Percentiles rank a stretch among this genome's conserved stretches.
phyloP scores from a whole-genome alignment of 768 basidiomycete genomes.

The Hypholoma fasciculare region DNA sequence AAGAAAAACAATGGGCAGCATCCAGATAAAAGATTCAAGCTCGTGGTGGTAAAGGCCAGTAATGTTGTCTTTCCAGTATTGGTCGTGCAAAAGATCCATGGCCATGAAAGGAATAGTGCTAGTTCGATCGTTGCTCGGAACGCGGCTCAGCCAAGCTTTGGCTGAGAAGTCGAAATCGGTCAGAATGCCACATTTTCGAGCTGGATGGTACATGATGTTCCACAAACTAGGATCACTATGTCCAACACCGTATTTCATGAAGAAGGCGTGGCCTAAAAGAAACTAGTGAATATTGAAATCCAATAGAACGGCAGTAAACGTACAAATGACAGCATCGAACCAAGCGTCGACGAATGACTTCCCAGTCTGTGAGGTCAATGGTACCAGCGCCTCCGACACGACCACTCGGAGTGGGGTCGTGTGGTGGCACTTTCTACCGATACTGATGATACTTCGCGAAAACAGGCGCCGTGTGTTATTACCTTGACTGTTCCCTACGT shows the following conservation, averaged over 20 bases:
- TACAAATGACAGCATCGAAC: conserved; percentile 1
- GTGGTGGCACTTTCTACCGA: too few species aligned
- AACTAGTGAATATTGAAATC: neutral
- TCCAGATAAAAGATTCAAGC: neutral
- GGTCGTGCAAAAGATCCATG: neutral
- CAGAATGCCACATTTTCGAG: neutral
- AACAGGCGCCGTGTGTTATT: too few species aligned
- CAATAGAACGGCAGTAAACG: neutral
- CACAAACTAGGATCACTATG: conserved; percentile 2
- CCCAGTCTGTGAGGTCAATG: neutral
- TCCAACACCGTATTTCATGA: neutral
- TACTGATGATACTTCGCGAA: too few species aligned
- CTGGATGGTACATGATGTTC: conserved; percentile 2
- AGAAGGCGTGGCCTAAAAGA: conserved; percentile 1
- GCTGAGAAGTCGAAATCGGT: neutral
- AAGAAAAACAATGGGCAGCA: neutral
- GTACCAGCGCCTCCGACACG: neutral
- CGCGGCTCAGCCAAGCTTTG: neutral
- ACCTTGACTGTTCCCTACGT: too few species aligned
- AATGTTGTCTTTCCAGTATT: neutral
- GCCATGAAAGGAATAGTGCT: neutral
- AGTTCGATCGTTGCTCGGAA: neutral
- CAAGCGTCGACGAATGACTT: conserved; percentile 2
- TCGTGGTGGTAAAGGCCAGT: neutral
- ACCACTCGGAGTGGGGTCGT: neutral